These are phyloP conservation scores for Lentinula lateritia DNA, from an alignment of 768 basidiomycete species.

Conservation along the genomic window DNA sequence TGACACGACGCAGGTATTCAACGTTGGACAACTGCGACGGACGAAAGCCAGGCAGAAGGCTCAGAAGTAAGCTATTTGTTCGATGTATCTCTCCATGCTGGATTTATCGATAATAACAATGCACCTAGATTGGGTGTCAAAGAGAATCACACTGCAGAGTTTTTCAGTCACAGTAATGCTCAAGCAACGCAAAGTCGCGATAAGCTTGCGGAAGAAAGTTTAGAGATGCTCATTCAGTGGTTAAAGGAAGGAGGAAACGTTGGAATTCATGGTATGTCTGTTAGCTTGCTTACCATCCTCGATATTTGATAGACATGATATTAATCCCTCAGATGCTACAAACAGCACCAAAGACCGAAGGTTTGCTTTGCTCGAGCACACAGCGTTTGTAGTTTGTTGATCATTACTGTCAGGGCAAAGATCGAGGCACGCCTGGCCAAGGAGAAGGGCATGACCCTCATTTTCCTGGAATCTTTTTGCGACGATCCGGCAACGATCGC, in stretches of 20 bases:
- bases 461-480: slow-evolving; percentile 95
- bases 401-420: slow-evolving; percentile 50
- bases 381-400: slow-evolving; percentile 11
- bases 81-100: not conserved
- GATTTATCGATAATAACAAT: not conserved
- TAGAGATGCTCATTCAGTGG: slow-evolving; percentile 95
- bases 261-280: slow-evolving; percentile 81
- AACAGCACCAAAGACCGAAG: slow-evolving; percentile 81
- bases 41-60: slow-evolving; percentile 79
- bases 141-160: slow-evolving; percentile 87
- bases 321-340: slow-evolving; percentile 70
- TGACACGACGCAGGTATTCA: slow-evolving; percentile 71
- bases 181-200: slow-evolving; percentile 77
- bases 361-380: slow-evolving; percentile 26
- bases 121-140: slow-evolving; percentile 64
- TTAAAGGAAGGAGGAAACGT: slow-evolving; percentile 94
- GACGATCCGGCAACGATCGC: slow-evolving; percentile 93
- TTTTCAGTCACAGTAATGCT: slow-evolving; percentile 83
- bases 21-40: slow-evolving; percentile 91
- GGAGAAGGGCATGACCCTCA: slow-evolving; percentile 82
- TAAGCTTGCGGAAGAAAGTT: slow-evolving; percentile 79
- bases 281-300: not conserved
- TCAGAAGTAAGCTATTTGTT: slow-evolving; percentile 46
- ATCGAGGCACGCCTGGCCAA: slow-evolving; percentile 79
- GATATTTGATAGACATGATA: not conserved